These are phyloP conservation scores for Eimeria acervulina DNA, from an alignment of 169 alveolate species.

Conservation along the genomic window DNA sequence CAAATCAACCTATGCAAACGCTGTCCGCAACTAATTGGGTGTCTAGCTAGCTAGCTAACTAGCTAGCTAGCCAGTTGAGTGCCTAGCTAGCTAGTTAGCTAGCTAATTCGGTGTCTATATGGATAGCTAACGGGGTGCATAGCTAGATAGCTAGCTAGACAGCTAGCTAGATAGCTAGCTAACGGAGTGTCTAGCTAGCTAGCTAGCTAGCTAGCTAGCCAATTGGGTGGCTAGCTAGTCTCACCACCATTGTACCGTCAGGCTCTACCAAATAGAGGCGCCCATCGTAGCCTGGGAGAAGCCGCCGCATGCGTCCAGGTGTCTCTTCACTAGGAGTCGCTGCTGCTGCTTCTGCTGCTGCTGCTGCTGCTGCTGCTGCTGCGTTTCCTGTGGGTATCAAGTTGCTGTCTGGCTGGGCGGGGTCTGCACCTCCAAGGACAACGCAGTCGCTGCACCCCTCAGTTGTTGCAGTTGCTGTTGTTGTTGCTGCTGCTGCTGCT, in stretches of 20 bases:
- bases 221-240: not conserved
- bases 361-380: not conserved
- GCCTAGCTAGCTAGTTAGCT: not conserved
- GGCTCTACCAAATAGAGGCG: constrained; percentile 68
- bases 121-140: too few relatives aligned
- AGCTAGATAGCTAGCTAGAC: not conserved
- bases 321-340: not conserved
- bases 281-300: constrained; percentile 78
- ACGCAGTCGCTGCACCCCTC: too few relatives aligned
- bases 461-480: too few relatives aligned
- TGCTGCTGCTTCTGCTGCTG: not conserved
- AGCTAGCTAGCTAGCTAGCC: not conserved
- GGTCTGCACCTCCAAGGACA: too few relatives aligned
- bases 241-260: constrained; percentile 73
- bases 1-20: too few relatives aligned
- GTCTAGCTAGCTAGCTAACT: constrained; percentile 21
- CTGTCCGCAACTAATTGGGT: too few relatives aligned
- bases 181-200: not conserved
- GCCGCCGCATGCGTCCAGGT: constrained; percentile 59
- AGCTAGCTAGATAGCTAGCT: not conserved
- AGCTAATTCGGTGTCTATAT: not conserved
- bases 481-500: not conserved
- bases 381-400: too few relatives aligned
- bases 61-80: too few relatives aligned
- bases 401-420: too few relatives aligned